Percentiles rank a stretch among this genome's conserved stretches.
These are phyloP conservation scores for Jaltomata sinuosa DNA, from an alignment of 257 asterid species.

Conservation along the genomic window DNA sequence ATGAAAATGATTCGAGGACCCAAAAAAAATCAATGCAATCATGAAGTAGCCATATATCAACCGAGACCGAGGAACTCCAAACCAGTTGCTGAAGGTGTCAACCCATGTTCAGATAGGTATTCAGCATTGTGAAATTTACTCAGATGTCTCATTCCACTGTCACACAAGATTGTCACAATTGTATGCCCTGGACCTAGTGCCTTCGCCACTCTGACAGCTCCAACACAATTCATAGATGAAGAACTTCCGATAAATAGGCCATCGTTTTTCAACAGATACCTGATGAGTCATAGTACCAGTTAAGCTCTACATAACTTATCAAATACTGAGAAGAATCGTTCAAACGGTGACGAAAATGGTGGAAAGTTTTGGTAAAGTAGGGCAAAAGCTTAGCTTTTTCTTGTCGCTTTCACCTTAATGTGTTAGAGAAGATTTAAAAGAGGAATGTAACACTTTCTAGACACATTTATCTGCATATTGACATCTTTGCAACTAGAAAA, in stretches of 20 bases:
- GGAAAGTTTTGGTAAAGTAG: background rate
- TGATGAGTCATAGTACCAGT: slow-evolving; percentile 10
- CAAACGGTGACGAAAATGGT: background rate
- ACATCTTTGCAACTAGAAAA: background rate
- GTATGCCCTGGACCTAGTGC: slow-evolving; percentile 85
- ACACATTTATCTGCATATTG: background rate
- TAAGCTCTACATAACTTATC: background rate
- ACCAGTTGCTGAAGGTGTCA: slow-evolving; percentile 62
- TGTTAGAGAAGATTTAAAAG: background rate
- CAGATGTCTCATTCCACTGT: slow-evolving; percentile 92
- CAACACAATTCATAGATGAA: slow-evolving; percentile 97
- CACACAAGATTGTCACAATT: slow-evolving; percentile 81
- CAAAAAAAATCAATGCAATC: background rate
- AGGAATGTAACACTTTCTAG: background rate
- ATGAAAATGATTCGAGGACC: background rate
- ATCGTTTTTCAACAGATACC: slow-evolving; percentile 74
- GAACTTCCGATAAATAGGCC: slow-evolving; percentile 99
- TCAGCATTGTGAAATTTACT: slow-evolving; percentile 65
- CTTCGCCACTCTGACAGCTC: slow-evolving; percentile 82
- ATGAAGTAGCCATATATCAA: background rate
- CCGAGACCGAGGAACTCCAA: slow-evolving; percentile 56
- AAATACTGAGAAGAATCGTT: background rate
- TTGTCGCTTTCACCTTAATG: background rate
- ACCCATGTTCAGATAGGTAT: slow-evolving; percentile 52
- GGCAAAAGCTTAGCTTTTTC: background rate